A percentile compares a stretch with the other conserved stretches of the same genome.
Conservation (phyloP, 345 rosid species). For the Arabidopsis suecica region DNA sequence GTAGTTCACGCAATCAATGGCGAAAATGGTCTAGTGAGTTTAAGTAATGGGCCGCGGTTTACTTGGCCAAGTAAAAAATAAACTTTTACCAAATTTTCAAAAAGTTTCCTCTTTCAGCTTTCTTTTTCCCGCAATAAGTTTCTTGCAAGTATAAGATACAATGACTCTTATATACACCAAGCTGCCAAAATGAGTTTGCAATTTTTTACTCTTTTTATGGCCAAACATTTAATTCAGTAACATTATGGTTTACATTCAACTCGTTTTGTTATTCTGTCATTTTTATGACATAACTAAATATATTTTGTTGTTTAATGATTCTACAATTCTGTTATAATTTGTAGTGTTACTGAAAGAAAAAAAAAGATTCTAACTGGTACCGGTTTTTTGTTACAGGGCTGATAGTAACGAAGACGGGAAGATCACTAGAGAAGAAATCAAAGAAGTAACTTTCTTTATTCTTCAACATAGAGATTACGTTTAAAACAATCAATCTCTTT, state of each 20-base stretch:
- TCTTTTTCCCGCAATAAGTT: slow-evolving; percentile 33
- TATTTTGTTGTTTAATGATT: neutral
- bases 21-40: neutral
- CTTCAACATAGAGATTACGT: neutral
- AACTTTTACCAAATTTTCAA: neutral
- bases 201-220: neutral
- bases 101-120: slow-evolving; percentile 4
- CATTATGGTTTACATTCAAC: neutral
- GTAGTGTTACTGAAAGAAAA: neutral
- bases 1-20: slow-evolving; percentile 42
- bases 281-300: neutral
- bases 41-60: slow-evolving; percentile 28
- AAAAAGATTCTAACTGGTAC: neutral
- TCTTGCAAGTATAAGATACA: slow-evolving; percentile 16
- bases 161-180: slow-evolving; percentile 3
- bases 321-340: neutral
- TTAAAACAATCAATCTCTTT: neutral
- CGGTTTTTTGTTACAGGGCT: slow-evolving; percentile 64
- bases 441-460: slow-evolving; percentile 54
- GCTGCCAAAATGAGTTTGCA: slow-evolving; percentile 1
- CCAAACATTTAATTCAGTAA: neutral
- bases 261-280: neutral
- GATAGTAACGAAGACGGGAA: slow-evolving; percentile 92
- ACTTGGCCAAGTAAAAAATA: slow-evolving; percentile 38
- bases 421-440: slow-evolving; percentile 85